Base-by-base conservation (phyloP, 768 basidiomycete species). In the Phylloporus rhodoxanthus region DNA sequence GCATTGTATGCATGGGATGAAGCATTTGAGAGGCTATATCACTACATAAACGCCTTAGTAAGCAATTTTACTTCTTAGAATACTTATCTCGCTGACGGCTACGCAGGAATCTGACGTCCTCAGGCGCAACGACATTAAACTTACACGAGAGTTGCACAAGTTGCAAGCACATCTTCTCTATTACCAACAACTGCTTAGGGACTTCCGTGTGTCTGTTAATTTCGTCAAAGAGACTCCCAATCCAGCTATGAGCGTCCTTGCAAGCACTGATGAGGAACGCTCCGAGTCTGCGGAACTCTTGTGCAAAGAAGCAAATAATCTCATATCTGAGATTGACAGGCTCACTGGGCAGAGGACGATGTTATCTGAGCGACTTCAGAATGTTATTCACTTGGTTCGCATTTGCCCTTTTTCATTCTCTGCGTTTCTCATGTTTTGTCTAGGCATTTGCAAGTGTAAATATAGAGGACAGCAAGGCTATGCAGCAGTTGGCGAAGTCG, bases 1-100 rank as follows among this genome's bases (percentile, higher is more conserved):
- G 73, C 78, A 0, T 55, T 81, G 6, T 82, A 82, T 58, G 74
- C 77, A 4, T 82, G 81, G 79, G 81, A 83, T 47, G 80, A 83
- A 59, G 70, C 77, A 1, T 69, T 82, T 17, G 80, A 81, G 52
- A 61, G 66, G 7, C 50, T 83, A 30, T 78, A 78, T 57, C 52
- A 56, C 5, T 76, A 82, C 54, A 75, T 82, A 19, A 75, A 72
- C 40, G 62, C 50, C 40, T 60, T 84, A 63, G 79, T 80, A 61
- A 19, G 76, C 14, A 8, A 30, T 23, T 14, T 36, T 10, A 5
- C 45, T 15, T 23, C 1, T 5, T 11, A 1, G 3, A 3, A 10
- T 2, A 19, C 21, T 21, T 17, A 10, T 32, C 4, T 15, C 19
- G 3, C 10, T 50, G n/a, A 50, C 32, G 2, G 11, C 10, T 15